Conservation (phyloP, 2,329 filamentous ascomycete species). For the Epichloe aotearoae region DNA sequence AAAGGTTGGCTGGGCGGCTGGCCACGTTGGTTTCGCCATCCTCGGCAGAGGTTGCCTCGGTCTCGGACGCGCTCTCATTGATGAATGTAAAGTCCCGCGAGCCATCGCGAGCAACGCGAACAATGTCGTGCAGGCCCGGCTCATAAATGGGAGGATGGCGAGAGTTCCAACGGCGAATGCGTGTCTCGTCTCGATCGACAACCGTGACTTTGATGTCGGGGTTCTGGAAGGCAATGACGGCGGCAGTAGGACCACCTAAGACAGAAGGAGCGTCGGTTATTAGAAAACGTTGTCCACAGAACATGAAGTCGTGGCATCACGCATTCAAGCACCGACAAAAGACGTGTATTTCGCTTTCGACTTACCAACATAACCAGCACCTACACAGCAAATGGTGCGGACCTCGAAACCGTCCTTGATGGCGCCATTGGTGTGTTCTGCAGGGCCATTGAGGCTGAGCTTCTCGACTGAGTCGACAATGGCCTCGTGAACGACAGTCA, state of each 20-base stretch:
- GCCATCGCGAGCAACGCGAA: slow-evolving; percentile 50
- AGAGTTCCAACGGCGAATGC: slow-evolving; percentile 63
- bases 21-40: slow-evolving; percentile 22
- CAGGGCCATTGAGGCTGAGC: slow-evolving; percentile 20
- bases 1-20: slow-evolving; percentile 48
- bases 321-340: too few species aligned
- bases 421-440: slow-evolving; percentile 17
- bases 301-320: too few species aligned
- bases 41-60: slow-evolving; percentile 18
- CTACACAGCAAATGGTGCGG: slow-evolving; percentile 57
- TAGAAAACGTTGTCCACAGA: not conserved
- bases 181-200: slow-evolving; percentile 53
- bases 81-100: slow-evolving; percentile 29
- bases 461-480: slow-evolving; percentile 18
- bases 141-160: slow-evolving; percentile 63
- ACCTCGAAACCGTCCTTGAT: slow-evolving; percentile 22
- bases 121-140: slow-evolving; percentile 54
- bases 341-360: slow-evolving; percentile 6
- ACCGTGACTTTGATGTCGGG: slow-evolving; percentile 58
- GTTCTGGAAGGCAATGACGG: slow-evolving; percentile 62
- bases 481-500: slow-evolving; percentile 12
- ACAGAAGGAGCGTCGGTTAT: not conserved
- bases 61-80: slow-evolving; percentile 22
- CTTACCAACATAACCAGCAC: slow-evolving; percentile 64
- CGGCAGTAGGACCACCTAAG: slow-evolving; percentile 58